A percentile compares a stretch with the other conserved stretches of the same genome.
Evolutionary conservation across 1,284 basidiomycete genomes (phyloP).

Genomic region (Gymnopus androsaceus): DNA sequence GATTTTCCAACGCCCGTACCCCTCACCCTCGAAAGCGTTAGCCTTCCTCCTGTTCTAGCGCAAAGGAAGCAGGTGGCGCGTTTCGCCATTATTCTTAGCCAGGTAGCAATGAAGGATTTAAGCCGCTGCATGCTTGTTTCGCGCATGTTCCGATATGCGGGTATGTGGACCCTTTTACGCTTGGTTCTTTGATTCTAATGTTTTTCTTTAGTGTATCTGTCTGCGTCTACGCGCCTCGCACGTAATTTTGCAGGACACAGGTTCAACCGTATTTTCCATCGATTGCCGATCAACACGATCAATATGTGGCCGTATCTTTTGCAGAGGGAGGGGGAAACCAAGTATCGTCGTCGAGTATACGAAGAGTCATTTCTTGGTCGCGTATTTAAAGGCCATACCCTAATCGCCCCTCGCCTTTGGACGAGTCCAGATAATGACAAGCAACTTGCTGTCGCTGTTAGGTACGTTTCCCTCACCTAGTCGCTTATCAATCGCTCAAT

Average conservation of each 20-base stretch:
- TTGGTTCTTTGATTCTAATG: neutral
- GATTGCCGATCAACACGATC: constrained; percentile 46
- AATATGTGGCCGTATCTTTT: constrained; percentile 73
- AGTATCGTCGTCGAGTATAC: constrained; percentile 40
- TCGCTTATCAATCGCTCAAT: constrained; percentile 3
- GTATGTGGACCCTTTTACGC: constrained; percentile 32
- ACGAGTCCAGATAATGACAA: constrained; percentile 55
- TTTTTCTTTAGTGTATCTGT: constrained; percentile 54
- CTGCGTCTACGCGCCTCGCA: constrained; percentile 50
- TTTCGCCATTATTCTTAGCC: constrained; percentile 58
- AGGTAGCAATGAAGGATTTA: constrained; percentile 28
- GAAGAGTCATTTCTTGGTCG: constrained; percentile 49
- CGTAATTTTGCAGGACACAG: constrained; percentile 51
- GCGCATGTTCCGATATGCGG: constrained; percentile 65
- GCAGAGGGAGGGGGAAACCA: constrained; percentile 46
- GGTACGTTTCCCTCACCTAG: constrained; percentile 39
- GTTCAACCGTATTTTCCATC: constrained; percentile 38
- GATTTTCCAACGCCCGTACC: constrained; percentile 31
- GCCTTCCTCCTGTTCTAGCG: constrained; percentile 55
- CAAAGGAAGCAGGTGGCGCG: constrained; percentile 55
- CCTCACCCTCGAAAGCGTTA: constrained; percentile 41
- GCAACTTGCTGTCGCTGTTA: constrained; percentile 55
- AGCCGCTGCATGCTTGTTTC: constrained; percentile 44
- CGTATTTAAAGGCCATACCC: constrained; percentile 30
- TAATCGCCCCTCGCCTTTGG: constrained; percentile 56